Conservation (phyloP, 1,139 yeast species). For the Sugiyamaella novakii region DNA sequence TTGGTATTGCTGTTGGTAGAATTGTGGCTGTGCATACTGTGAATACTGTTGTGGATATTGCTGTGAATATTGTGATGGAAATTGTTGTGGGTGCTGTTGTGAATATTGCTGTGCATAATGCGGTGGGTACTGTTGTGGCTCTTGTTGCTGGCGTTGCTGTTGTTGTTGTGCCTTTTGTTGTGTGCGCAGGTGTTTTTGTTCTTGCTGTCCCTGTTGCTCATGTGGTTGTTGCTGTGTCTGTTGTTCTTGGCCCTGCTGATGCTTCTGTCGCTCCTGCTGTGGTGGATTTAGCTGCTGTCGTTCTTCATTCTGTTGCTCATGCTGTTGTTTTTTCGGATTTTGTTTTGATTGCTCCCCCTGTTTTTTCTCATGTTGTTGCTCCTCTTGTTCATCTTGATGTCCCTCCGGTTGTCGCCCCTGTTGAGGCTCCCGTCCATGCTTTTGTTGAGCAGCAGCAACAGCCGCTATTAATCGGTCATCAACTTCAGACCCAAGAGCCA, state of each 20-base stretch:
- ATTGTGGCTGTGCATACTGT: not conserved
- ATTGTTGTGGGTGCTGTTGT: conserved; percentile 3
- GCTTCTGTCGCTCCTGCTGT: no score
- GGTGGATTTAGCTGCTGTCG: conserved; percentile 4
- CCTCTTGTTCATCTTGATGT: not conserved
- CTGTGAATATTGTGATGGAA: not conserved
- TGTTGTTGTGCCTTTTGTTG: conserved; percentile 5
- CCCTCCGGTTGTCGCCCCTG: conserved; percentile 10
- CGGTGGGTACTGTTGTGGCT: not conserved
- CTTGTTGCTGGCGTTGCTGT: conserved; percentile 1
- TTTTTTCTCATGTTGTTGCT: not conserved
- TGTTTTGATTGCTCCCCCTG: conserved; percentile 3
- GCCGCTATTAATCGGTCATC: conserved; percentile 62
- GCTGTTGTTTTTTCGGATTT: no score
- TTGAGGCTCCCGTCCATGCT: no score
- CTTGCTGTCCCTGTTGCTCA: not conserved
- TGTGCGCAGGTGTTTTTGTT: conserved; percentile 1
- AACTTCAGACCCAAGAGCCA: conserved; percentile 51
- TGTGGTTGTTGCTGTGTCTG: conserved; percentile 14
- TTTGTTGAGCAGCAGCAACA: conserved; percentile 59
- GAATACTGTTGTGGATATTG: not conserved
- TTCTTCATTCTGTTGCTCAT: not conserved
- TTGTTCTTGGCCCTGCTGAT: conserved; percentile 13
- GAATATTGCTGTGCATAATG: conserved; percentile 1
- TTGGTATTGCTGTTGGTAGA: not conserved